Evolutionary conservation across 495 filamentous ascomycete species (phyloP), one percentile per base, ranked within the genome.

Genomic region (Penicillium soppii): DNA sequence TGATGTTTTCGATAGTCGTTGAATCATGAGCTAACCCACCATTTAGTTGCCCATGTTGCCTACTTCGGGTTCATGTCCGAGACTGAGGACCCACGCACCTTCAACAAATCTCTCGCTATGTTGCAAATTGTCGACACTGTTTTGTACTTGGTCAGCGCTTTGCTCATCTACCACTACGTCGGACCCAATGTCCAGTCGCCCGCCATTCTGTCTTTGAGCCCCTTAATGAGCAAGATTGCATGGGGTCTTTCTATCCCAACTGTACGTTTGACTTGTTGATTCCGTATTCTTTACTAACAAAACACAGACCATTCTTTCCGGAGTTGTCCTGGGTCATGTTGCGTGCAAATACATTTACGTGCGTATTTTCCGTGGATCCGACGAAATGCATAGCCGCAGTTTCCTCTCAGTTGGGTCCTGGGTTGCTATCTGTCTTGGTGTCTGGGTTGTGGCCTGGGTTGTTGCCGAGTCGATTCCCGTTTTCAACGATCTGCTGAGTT

Each of bases 61-160:
- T 86, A 87, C 67, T 88, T 92, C 69, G 79, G 75, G 41, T 85
- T 92, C 69, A 87, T 89, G 63, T 82, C 85, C 33, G 89, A 92
- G 65, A 83, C 89, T 67, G 79, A 84, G 59, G 80, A 83, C 0
- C 85, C 85, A 0, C 61, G 66, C 17, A 81, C 86, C 51, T 90
- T 81, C 60, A 72, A 74, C 47, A 88, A 87, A 65, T 77, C 87
- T 0, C 78, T 91, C 20, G 74, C 74, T 25, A 63, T 82, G 41
- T 81, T 89, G 2, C 85, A 88, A 57, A 61, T 77, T 44, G 72
- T 79, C 27, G 85, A 89, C 54, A 86, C 82, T 13, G 52, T 76
- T 47, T 75, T 91, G 41, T 92, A 94, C 63, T 43, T 69, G 15
- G 61, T 72, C 32, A 65, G 65, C 3, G 64, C 72, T 1, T 48